Evolutionary conservation across 306 rosid genomes (phyloP).

Genomic region (Malus orientalis): DNA sequence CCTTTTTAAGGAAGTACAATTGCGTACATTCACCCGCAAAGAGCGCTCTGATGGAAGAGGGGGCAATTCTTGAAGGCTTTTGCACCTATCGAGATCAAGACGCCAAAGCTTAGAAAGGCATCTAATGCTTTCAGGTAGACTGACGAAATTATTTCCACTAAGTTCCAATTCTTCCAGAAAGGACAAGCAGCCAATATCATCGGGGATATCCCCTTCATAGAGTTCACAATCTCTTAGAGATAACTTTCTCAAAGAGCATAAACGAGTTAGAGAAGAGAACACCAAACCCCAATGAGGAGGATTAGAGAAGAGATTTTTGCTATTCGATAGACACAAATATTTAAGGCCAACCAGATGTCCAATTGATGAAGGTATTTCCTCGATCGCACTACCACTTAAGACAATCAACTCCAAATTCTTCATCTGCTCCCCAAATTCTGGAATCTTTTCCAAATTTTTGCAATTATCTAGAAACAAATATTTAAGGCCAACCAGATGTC

Average conservation of each 20-base stretch:
- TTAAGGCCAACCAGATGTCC: too few species aligned
- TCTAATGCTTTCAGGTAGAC: conserved; percentile 2
- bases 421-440: neutral
- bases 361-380: too few species aligned
- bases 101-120: neutral
- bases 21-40: neutral
- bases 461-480: too few species aligned
- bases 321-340: too few species aligned
- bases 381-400: neutral
- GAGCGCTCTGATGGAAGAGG: neutral
- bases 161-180: neutral
- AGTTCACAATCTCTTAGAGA: too few species aligned
- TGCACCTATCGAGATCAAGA: neutral
- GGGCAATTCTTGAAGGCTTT: conserved; percentile 6
- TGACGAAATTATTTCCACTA: neutral
- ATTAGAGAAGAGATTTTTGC: too few species aligned
- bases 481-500: too few species aligned
- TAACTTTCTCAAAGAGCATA: too few species aligned
- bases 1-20: neutral
- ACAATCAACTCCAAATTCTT: neutral
- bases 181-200: neutral
- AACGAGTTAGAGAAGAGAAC: too few species aligned
- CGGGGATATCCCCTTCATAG: neutral
- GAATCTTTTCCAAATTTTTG: neutral
- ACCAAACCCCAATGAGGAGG: too few species aligned